Evolutionary conservation across 495 filamentous ascomycete genomes (phyloP).

Genomic region (Xylaria sp.): DNA sequence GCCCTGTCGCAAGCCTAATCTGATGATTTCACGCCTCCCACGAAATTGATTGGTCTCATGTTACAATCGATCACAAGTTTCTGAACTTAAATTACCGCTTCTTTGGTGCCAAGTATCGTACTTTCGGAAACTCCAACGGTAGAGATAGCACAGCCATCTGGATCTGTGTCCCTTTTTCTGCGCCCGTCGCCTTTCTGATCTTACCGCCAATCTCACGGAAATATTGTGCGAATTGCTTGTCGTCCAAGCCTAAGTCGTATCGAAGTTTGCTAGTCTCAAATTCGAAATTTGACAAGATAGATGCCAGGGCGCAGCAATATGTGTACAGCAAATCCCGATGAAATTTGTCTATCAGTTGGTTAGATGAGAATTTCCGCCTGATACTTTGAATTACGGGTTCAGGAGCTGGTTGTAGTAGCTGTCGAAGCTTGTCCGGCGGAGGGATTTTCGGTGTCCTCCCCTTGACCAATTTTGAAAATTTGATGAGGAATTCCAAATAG

Average conservation of each 20-base stretch:
- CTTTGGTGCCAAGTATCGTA: slow-evolving; percentile 34
- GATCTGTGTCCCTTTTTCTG: slow-evolving; percentile 55
- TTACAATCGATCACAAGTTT: background rate
- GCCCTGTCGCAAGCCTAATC: background rate
- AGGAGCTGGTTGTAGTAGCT: slow-evolving; percentile 56
- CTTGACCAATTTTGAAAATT: slow-evolving; percentile 58
- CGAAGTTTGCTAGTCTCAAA: slow-evolving; percentile 78
- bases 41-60: no score
- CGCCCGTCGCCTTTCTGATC: slow-evolving; percentile 56
- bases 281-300: slow-evolving; percentile 77
- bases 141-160: slow-evolving; percentile 74
- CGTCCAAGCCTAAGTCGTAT: slow-evolving; percentile 79
- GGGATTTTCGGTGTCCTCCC: slow-evolving; percentile 52
- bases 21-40: background rate
- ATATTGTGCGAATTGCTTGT: slow-evolving; percentile 67
- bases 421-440: slow-evolving; percentile 57
- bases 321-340: slow-evolving; percentile 70
- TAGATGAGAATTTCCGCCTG: slow-evolving; percentile 72
- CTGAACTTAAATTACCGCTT: slow-evolving; percentile 27
- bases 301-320: slow-evolving; percentile 69
- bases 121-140: slow-evolving; percentile 79
- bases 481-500: slow-evolving; percentile 70
- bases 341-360: slow-evolving; percentile 64
- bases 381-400: slow-evolving; percentile 72
- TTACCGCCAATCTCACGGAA: slow-evolving; percentile 85